A percentile compares a stretch with the other conserved stretches of the same genome.
phyloP scores from a whole-genome alignment of 2,329 filamentous ascomycete species.

The Neospermospora avenae region DNA sequence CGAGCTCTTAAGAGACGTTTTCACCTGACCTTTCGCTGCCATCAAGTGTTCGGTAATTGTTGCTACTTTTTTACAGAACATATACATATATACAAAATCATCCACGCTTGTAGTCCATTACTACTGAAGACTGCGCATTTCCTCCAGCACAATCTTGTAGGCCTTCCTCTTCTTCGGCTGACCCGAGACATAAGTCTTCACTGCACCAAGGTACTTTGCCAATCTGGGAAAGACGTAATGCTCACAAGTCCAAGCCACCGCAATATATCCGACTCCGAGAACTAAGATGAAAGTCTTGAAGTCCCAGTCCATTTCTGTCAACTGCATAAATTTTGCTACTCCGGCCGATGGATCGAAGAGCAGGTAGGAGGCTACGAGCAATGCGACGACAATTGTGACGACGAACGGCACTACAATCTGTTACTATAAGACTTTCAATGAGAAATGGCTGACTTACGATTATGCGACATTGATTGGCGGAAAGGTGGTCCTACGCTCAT shows the following conservation, averaged over 20 bases:
- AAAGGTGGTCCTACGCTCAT: slow-evolving; percentile 91
- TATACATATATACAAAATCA: slow-evolving; percentile 5
- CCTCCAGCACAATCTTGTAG: slow-evolving; percentile 78
- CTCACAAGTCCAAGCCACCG: slow-evolving; percentile 68
- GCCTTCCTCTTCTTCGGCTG: slow-evolving; percentile 75
- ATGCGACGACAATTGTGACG: slow-evolving; percentile 65
- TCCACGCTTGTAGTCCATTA: slow-evolving; percentile 1
- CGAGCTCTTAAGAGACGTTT: no score
- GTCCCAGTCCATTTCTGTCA: slow-evolving; percentile 69
- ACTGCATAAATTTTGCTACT: slow-evolving; percentile 74
- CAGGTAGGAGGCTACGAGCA: slow-evolving; percentile 74
- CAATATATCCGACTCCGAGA: slow-evolving; percentile 68
- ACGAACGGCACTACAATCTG: slow-evolving; percentile 70
- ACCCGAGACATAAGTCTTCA: slow-evolving; percentile 55
- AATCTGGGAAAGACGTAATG: slow-evolving; percentile 65
- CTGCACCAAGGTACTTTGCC: slow-evolving; percentile 62
- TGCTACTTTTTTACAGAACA: not conserved
- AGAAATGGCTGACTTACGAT: slow-evolving; percentile 55
- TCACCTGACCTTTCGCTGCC: no score
- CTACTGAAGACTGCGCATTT: slow-evolving; percentile 45
- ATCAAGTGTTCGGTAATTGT: not conserved
- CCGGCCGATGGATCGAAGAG: slow-evolving; percentile 68
- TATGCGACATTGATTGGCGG: slow-evolving; percentile 73
- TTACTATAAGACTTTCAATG: not conserved
- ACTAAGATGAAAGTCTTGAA: slow-evolving; percentile 73